A percentile compares a stretch with the other conserved stretches of the same genome.
Evolutionary conservation across 2,329 filamentous ascomycete species (phyloP).

Genomic region (Hypocreales sp.): DNA sequence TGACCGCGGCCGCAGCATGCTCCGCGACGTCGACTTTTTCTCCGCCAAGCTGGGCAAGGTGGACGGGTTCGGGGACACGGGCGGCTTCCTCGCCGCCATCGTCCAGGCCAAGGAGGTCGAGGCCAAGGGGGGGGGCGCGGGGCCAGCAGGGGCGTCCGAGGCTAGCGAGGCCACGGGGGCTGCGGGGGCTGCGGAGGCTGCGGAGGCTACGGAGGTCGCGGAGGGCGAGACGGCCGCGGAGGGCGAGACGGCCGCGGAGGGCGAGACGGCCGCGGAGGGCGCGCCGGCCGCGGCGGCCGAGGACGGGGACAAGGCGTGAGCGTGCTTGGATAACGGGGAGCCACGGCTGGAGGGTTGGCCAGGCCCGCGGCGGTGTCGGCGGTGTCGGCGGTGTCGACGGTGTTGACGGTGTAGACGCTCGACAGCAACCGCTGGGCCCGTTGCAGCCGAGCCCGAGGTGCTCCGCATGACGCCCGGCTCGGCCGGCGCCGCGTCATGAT

Average conservation of each 20-base stretch:
- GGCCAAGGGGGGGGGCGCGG: conserved; percentile 1
- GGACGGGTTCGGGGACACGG: conserved; percentile 62
- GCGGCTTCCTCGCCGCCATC: conserved; percentile 50
- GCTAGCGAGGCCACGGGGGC: conserved; percentile 6
- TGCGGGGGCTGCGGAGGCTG: not conserved
- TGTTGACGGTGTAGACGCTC: too few relatives aligned
- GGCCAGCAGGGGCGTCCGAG: not conserved
- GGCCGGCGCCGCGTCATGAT: too few relatives aligned
- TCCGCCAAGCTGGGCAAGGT: conserved; percentile 57
- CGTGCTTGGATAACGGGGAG: too few relatives aligned
- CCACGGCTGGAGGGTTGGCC: too few relatives aligned
- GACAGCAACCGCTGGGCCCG: too few relatives aligned
- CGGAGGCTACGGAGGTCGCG: conserved; percentile 5
- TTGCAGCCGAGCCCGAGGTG: too few relatives aligned
- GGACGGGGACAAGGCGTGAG: too few relatives aligned
- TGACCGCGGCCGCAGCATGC: conserved; percentile 38
- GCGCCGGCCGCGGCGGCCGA: too few relatives aligned
- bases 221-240: conserved; percentile 2
- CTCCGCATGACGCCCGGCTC: too few relatives aligned
- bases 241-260: not conserved
- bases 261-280: not conserved
- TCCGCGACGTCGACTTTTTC: conserved; percentile 62
- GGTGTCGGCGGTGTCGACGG: too few relatives aligned
- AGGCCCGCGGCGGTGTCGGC: too few relatives aligned
- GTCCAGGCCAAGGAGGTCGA: conserved; percentile 41